Evolutionary conservation across 73 alveolate genomes (phyloP).

Genomic region (Paramecium sonneborni): DNA sequence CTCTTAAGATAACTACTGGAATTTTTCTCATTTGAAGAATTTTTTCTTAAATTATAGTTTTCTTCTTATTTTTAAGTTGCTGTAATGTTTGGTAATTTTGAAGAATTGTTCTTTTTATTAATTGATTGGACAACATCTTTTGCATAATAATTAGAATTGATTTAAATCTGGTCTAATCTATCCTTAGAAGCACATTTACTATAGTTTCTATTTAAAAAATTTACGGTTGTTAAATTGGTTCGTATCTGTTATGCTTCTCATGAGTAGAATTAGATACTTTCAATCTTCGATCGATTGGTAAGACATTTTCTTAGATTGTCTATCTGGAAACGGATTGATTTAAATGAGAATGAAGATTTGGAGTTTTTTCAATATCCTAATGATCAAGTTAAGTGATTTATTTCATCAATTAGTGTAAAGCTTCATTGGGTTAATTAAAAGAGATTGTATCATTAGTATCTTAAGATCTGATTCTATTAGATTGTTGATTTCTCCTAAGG

Average conservation of each 20-base stretch:
- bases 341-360: neutral
- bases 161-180: neutral
- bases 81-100: neutral
- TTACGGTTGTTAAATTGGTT: neutral
- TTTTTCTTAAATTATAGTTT: neutral
- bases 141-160: constrained; percentile 7
- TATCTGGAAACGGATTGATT: neutral
- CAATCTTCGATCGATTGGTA: constrained; percentile 7
- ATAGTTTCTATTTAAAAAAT: neutral
- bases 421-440: neutral
- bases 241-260: neutral
- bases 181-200: neutral
- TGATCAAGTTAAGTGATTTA: neutral
- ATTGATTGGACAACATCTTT: constrained; percentile 18
- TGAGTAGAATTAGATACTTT: constrained; percentile 14
- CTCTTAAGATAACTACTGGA: neutral
- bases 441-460: neutral
- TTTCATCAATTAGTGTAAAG: constrained; percentile 16
- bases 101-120: constrained; percentile 2
- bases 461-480: neutral
- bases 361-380: neutral
- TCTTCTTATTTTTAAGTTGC: neutral
- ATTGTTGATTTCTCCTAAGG: neutral
- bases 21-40: neutral
- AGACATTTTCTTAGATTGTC: neutral